phyloP scores from a whole-genome alignment of 2,329 filamentous ascomycete genomes.

The Penicillium sclerotigenum region DNA sequence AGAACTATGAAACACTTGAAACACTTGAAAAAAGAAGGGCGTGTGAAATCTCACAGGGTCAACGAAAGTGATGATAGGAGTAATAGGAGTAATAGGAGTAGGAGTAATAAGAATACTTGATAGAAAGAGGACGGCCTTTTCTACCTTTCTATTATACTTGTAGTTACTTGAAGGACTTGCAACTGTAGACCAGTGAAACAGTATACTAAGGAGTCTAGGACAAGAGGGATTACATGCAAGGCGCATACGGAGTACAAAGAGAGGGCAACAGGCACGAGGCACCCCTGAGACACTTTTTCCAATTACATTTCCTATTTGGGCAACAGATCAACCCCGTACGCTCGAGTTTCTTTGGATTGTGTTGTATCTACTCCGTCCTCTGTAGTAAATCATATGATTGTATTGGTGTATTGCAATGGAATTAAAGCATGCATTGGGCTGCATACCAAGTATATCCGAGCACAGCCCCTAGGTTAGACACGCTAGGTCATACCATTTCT shows the following conservation, averaged over 20 bases:
- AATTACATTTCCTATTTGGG: slow-evolving; percentile 17
- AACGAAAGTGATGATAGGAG: slow-evolving; percentile 5
- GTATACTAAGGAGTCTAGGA: slow-evolving; percentile 7
- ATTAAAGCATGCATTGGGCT: neutral
- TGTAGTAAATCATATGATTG: slow-evolving; percentile 7
- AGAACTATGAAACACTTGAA: neutral
- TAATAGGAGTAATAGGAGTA: no score
- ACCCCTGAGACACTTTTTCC: slow-evolving; percentile 16
- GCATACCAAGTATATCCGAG: neutral
- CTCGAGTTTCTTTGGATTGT: neutral
- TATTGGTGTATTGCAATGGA: slow-evolving; percentile 1
- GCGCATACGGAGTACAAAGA: neutral
- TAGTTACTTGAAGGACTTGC: neutral
- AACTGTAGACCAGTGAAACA: slow-evolving; percentile 16
- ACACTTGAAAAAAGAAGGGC: neutral
- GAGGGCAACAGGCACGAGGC: slow-evolving; percentile 15
- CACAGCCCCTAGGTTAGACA: neutral
- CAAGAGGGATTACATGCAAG: slow-evolving; percentile 7
- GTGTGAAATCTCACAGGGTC: neutral
- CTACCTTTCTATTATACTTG: slow-evolving; percentile 17
- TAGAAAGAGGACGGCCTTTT: neutral
- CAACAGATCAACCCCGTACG: neutral
- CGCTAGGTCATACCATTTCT: neutral
- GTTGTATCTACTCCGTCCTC: no score
- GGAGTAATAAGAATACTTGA: neutral